Percentiles rank a stretch among this genome's conserved stretches.
Evolutionary conservation across 2,329 filamentous ascomycete genomes (phyloP).

Genomic region (Claviceps sp.): DNA sequence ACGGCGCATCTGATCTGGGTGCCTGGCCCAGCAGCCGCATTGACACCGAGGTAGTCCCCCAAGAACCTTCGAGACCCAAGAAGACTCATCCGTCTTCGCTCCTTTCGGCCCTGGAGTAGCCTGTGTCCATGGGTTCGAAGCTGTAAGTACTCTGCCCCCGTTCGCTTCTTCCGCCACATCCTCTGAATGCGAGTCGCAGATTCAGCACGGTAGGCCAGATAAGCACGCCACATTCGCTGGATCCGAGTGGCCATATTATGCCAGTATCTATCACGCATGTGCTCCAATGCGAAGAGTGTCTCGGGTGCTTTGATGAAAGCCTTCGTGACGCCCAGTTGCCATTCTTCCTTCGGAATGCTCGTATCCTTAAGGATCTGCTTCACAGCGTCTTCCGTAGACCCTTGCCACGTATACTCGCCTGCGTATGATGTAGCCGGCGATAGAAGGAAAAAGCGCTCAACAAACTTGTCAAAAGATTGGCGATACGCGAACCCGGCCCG

Average conservation of each 20-base stretch:
- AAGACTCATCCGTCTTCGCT: conserved; percentile 80
- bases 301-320: conserved; percentile 98
- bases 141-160: conserved; percentile 78
- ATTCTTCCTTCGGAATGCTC: conserved; percentile 87
- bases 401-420: conserved; percentile 92
- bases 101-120: conserved; percentile 73
- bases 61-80: conserved; percentile 84
- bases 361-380: conserved; percentile 93
- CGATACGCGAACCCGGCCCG: conserved; percentile 93
- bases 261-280: conserved; percentile 97
- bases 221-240: conserved; percentile 93
- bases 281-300: conserved; percentile 89
- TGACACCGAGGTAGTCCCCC: conserved; percentile 87
- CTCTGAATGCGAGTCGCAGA: conserved; percentile 88
- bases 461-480: conserved; percentile 95
- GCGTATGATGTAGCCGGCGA: conserved; percentile 93
- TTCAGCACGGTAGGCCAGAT: conserved; percentile 82
- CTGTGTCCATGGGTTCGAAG: conserved; percentile 78
- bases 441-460: conserved; percentile 89
- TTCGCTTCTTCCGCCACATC: conserved; percentile 88
- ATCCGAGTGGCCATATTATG: conserved; percentile 99
- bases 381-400: conserved; percentile 74
- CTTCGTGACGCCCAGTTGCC: conserved; percentile 93
- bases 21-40: conserved; percentile 65
- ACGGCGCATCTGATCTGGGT: conserved; percentile 66